Percentiles rank a stretch among this genome's conserved stretches.
Conservation (phyloP, 495 filamentous ascomycete species). For the Neurospora sp. region DNA sequence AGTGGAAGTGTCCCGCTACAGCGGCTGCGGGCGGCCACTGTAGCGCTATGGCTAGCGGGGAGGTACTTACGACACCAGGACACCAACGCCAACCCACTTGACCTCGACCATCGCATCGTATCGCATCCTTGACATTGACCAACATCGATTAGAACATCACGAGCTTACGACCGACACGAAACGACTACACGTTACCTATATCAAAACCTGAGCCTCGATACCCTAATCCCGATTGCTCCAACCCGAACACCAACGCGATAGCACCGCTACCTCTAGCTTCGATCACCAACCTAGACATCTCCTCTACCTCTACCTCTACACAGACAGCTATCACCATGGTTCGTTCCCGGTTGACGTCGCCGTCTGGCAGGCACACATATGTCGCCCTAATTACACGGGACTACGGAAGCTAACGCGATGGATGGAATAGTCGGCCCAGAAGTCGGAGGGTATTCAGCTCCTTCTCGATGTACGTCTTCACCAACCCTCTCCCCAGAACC, state of each 20-base stretch:
- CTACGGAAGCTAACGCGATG: not conserved
- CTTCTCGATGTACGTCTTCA: slow-evolving; percentile 81
- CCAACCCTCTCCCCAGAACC: not conserved
- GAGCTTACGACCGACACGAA: not conserved
- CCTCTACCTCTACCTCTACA: not conserved
- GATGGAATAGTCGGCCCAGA: slow-evolving; percentile 74
- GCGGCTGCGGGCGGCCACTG: not conserved
- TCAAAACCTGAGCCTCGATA: not conserved
- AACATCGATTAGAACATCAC: not conserved
- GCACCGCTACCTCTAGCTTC: not conserved
- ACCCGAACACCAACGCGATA: not conserved
- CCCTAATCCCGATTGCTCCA: not conserved
- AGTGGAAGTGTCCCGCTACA: slow-evolving; percentile 2
- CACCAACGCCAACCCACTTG: not conserved
- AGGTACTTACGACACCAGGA: not conserved
- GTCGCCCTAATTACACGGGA: not conserved
- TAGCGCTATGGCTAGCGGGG: not conserved
- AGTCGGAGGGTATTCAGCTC: slow-evolving; percentile 95
- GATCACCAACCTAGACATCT: not conserved
- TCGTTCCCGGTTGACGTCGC: not conserved
- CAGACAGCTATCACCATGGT: slow-evolving; percentile 4
- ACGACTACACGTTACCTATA: no score
- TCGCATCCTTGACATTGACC: not conserved
- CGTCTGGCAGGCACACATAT: not conserved
- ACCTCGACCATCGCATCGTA: not conserved